A percentile compares a stretch with the other conserved stretches of the same genome.
phyloP scores from a whole-genome alignment of 805 yeast genomes.

The Wickerhamomyces chambardii region DNA sequence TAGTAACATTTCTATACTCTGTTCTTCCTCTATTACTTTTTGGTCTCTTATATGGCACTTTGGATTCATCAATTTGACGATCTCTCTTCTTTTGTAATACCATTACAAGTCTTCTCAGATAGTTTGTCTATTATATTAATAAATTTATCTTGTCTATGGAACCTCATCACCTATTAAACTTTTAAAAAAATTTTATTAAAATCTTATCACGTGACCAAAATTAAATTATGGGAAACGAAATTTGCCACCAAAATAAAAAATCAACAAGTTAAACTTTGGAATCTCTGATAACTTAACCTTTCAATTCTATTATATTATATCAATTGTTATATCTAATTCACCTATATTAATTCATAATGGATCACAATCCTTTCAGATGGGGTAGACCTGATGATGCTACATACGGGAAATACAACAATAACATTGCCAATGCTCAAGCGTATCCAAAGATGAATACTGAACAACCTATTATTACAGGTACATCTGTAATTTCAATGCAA shows the following conservation, averaged over 20 bases:
- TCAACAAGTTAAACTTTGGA: neutral
- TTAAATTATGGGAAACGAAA: neutral
- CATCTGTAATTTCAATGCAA: constrained; percentile 89
- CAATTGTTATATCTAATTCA: too few relatives aligned
- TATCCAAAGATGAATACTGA: constrained; percentile 85
- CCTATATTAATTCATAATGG: constrained; percentile 64
- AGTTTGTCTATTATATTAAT: too few relatives aligned
- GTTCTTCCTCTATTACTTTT: constrained; percentile 42
- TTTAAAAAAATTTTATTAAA: too few relatives aligned
- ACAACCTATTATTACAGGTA: constrained; percentile 93
- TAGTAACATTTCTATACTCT: constrained; percentile 48
- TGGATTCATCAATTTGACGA: neutral
- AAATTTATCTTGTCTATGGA: too few relatives aligned
- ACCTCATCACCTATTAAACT: too few relatives aligned
- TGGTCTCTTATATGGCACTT: constrained; percentile 3
- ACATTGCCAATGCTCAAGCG: constrained; percentile 61
- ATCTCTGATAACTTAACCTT: too few relatives aligned
- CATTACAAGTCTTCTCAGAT: neutral
- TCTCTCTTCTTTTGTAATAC: neutral
- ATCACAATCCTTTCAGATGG: constrained; percentile 93
- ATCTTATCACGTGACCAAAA: neutral
- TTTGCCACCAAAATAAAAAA: neutral
- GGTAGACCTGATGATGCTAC: constrained; percentile 84
- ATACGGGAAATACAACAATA: constrained; percentile 73
- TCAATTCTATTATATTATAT: too few relatives aligned